phyloP scores from a whole-genome alignment of 192 early-diverging fungal genomes.

The Coemansia sp. region DNA sequence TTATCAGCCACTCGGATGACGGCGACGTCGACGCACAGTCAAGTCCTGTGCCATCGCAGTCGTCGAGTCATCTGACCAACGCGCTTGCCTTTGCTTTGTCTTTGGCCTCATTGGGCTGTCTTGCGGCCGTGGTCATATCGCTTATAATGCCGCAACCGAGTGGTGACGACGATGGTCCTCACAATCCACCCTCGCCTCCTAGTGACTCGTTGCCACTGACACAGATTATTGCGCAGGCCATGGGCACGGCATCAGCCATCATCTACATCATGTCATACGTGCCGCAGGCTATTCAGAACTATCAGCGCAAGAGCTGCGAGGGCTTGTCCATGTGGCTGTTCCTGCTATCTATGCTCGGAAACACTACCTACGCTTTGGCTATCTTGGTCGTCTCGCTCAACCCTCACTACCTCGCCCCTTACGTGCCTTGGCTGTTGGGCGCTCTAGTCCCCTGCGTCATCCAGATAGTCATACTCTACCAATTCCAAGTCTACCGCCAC shows the following conservation, averaged over 20 bases:
- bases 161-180: neutral
- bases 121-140: conserved; percentile 30
- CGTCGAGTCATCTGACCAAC: conserved; percentile 16
- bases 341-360: conserved; percentile 75
- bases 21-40: neutral
- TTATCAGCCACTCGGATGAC: conserved; percentile 13
- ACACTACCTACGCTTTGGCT: conserved; percentile 66
- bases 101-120: conserved; percentile 29
- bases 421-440: conserved; percentile 77
- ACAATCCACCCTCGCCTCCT: neutral
- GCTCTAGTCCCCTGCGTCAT: conserved; percentile 73
- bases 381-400: conserved; percentile 77
- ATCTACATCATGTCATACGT: conserved; percentile 64
- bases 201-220: conserved; percentile 11
- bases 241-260: conserved; percentile 45
- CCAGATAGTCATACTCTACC: conserved; percentile 75
- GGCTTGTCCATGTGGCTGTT: conserved; percentile 85
- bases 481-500: conserved; percentile 64
- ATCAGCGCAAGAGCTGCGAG: conserved; percentile 69
- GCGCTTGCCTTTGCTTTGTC: conserved; percentile 31
- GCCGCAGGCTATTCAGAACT: conserved; percentile 84
- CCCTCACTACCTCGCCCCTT: conserved; percentile 64
- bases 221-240: conserved; percentile 44
- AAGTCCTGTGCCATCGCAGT: conserved; percentile 16
- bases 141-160: conserved; percentile 10